phyloP scores from a whole-genome alignment of 805 yeast genomes.

The Peterozyma toletana region DNA sequence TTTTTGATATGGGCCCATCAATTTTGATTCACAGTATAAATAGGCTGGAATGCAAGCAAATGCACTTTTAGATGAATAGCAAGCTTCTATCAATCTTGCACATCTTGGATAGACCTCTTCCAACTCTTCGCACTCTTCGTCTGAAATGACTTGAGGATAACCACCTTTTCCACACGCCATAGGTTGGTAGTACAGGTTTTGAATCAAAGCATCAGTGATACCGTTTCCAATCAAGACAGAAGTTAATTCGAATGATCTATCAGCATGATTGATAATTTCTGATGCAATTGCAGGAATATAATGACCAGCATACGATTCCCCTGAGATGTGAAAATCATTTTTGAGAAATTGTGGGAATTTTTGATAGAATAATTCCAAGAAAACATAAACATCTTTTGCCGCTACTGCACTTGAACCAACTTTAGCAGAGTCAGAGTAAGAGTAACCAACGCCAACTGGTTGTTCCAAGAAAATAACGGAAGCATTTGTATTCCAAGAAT shows the following conservation, averaged over 20 bases:
- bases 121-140: constrained; percentile 74
- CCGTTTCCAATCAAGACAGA: constrained; percentile 90
- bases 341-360: constrained; percentile 55
- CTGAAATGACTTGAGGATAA: constrained; percentile 61
- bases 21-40: constrained; percentile 79
- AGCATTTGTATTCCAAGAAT: constrained; percentile 82
- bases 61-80: constrained; percentile 69
- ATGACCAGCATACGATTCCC: constrained; percentile 92
- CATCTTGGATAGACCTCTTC: constrained; percentile 69
- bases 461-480: constrained; percentile 83
- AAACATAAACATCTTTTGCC: constrained; percentile 74
- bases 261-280: constrained; percentile 64
- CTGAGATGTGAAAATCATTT: constrained; percentile 75
- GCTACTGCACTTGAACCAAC: constrained; percentile 76
- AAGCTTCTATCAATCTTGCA: constrained; percentile 61
- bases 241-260: constrained; percentile 51
- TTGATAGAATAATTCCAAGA: constrained; percentile 71
- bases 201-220: constrained; percentile 76
- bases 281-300: constrained; percentile 86
- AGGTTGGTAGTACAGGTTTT: constrained; percentile 73
- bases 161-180: constrained; percentile 97
- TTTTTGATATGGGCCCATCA: constrained; percentile 72
- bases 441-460: constrained; percentile 82
- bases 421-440: constrained; percentile 51
- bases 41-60: constrained; percentile 91